Evolutionary conservation across 768 basidiomycete genomes (phyloP), one percentile per base, ranked within the genome.

Genomic region (Trametes elegans): DNA sequence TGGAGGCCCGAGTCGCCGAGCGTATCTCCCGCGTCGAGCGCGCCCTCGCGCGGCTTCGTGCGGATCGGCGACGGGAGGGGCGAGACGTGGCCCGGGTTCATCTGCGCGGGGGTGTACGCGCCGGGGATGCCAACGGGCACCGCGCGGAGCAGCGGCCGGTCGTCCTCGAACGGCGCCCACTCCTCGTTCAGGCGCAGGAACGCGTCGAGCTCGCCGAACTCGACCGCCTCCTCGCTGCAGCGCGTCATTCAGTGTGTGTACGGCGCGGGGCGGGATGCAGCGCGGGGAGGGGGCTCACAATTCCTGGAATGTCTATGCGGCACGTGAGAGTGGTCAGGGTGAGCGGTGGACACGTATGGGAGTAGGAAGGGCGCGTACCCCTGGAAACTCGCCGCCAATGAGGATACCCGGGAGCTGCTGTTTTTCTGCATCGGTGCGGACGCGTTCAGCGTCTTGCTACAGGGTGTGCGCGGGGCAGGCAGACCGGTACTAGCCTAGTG

Each of bases 341-440:
- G n/a, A n/a, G n/a, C n/a, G n/a, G n/a, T n/a, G n/a, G n/a, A n/a
- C n/a, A n/a, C 38, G 27, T 7, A 35, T 32, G 24, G 45, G 24
- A n/a, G 40, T 41, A 28, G 36, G 50, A 42, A 53, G 59, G 46
- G 57, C 29, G 78, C 87, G 58, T 72, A 93, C 90, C 26, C 91
- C 91, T 43, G 84, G 84, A 65, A 81, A 93, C 53, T 75, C 79
- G 32, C 82, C 82, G 3, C 91, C 91, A 32, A 93, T 79, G 6
- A 93, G 81, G 36, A 93, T 84, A 3, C 91, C 92, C 21, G 91
- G 91, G 4, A 93, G 75, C 62, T 90, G 89, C 60, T 90, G 88
- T 62, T 92, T 91, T 67, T 84, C 92, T 90, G 66, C 11, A 38
- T 49, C 35, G 51, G 14, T 36, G 61, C 44, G 58, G 18, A 14